Conservation (phyloP, 371 early-diverging fungal genomes). For the Haplosporangium sp. region DNA sequence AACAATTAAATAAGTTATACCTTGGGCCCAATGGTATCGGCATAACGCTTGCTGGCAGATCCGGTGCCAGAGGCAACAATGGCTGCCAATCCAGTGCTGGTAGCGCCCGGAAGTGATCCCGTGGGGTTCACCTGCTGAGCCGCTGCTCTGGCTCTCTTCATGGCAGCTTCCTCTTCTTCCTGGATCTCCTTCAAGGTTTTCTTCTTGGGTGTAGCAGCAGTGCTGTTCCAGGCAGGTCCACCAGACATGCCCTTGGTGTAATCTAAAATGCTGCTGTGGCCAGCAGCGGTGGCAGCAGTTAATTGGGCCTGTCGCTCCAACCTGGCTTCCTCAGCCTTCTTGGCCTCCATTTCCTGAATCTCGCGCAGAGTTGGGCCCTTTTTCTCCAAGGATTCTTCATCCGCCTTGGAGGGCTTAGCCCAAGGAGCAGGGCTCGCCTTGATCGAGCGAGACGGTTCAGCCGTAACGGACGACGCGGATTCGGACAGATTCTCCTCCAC, state of each 20-base stretch:
- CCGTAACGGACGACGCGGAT: conserved; percentile 3
- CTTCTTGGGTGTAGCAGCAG: conserved; percentile 63
- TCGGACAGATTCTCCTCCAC: conserved; percentile 1
- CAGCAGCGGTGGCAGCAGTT: conserved; percentile 33
- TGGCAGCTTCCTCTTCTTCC: conserved; percentile 77
- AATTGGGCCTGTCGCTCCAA: conserved; percentile 58
- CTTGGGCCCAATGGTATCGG: conserved; percentile 47
- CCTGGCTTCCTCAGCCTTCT: conserved; percentile 60
- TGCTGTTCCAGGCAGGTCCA: conserved; percentile 67
- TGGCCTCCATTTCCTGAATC: conserved; percentile 75
- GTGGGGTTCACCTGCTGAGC: conserved; percentile 14
- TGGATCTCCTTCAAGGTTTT: conserved; percentile 84
- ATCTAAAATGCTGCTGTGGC: conserved; percentile 32
- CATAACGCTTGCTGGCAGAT: conserved; percentile 37
- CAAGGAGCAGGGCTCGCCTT: conserved; percentile 50
- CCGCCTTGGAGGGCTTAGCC: conserved; percentile 40
- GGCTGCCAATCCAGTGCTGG: conserved; percentile 62
- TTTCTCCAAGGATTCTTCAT: conserved; percentile 25
- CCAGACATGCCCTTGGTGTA: conserved; percentile 51
- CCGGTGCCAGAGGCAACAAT: conserved; percentile 53
- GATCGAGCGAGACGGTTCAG: conserved; percentile 21
- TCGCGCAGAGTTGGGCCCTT: conserved; percentile 58
- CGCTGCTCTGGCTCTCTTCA: conserved; percentile 52
- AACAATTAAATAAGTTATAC: conserved; percentile 4
- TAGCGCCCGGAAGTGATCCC: conserved; percentile 4